Evolutionary conservation across 805 yeast species (phyloP).

Genomic region (Starmerella floris): DNA sequence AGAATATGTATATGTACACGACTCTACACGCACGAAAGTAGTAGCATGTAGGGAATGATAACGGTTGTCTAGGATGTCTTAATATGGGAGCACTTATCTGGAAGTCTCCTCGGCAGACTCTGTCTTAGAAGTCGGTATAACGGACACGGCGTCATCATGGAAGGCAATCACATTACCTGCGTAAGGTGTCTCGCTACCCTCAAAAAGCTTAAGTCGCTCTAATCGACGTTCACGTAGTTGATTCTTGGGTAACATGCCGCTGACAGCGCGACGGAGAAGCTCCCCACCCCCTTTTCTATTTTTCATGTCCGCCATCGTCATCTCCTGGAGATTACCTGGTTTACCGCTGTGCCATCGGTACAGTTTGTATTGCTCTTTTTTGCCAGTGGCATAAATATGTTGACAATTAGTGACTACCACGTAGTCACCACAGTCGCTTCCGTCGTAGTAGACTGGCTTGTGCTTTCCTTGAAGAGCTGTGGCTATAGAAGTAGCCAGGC

Average conservation of each 20-base stretch:
- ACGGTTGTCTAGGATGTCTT: no score
- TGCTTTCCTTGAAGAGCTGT: conserved; percentile 89
- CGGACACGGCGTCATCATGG: conserved; percentile 46
- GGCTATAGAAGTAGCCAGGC: conserved; percentile 83
- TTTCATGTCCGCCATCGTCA: conserved; percentile 65
- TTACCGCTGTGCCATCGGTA: conserved; percentile 82
- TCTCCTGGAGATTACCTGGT: conserved; percentile 78
- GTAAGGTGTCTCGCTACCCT: conserved; percentile 81
- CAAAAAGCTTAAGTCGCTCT: conserved; percentile 73
- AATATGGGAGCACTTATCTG: no score
- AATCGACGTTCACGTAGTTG: conserved; percentile 63
- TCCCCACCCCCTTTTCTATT: conserved; percentile 81
- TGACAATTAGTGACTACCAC: conserved; percentile 92
- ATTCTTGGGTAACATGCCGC: conserved; percentile 93
- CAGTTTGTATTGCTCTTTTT: conserved; percentile 61
- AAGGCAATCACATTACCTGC: conserved; percentile 68
- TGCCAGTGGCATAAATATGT: conserved; percentile 69
- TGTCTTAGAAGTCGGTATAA: neutral
- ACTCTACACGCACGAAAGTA: no score
- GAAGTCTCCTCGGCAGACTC: neutral
- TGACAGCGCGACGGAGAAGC: conserved; percentile 71
- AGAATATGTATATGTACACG: no score
- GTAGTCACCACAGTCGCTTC: conserved; percentile 82
- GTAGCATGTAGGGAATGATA: no score
- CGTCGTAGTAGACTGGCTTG: conserved; percentile 72